Evolutionary conservation across 1,139 yeast species (phyloP), one percentile per base, ranked within the genome.

Genomic region (Meyerozyma sp.): DNA sequence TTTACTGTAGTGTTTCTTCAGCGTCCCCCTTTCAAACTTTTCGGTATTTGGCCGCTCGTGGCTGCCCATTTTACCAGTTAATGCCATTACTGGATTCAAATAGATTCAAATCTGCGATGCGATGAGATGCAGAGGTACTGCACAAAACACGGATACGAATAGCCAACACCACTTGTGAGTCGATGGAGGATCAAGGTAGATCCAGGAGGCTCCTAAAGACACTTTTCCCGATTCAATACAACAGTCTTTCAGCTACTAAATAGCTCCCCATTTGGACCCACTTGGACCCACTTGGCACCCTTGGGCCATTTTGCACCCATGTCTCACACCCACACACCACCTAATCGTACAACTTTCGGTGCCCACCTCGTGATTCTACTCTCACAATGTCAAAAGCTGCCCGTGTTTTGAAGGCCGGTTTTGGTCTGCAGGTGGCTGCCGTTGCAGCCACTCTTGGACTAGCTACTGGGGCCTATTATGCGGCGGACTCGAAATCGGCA

Each of bases 401-500:
- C 14, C 11, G 23, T 11, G 11, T 18, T 18, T 34, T 34, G 37
- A 34, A 34, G 16, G 13, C 37, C 37, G 10, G 27, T 21, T 20
- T 34, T 11, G 37, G 26, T 10, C 37, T 18, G 25, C 26, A 18
- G 37, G 16, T 18, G 10, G 37, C 26, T 21, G 26, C 10, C 5
- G 37, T 14, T 18, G 37, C 37, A 6, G 37, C 26, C 13, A 14
- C 26, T 4, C 16, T 18, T 13, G 18, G 23, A 13, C 20, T 18
- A 10, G 21, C 30, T 5, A 16, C 40, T 65, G 39, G 64, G 63
- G 40, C 64, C 61, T 67, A 68, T 49, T 84, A 83, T 56, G 63
- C 70, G 29, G 66, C 79, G 46, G 96, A 91, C 63, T 82, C 97
- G 8, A 75, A 95, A 49, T 83, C 97, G 1, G 84, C 89, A 5